phyloP scores from a whole-genome alignment of 1,284 basidiomycete species.

The Sporisorium sorghi region DNA sequence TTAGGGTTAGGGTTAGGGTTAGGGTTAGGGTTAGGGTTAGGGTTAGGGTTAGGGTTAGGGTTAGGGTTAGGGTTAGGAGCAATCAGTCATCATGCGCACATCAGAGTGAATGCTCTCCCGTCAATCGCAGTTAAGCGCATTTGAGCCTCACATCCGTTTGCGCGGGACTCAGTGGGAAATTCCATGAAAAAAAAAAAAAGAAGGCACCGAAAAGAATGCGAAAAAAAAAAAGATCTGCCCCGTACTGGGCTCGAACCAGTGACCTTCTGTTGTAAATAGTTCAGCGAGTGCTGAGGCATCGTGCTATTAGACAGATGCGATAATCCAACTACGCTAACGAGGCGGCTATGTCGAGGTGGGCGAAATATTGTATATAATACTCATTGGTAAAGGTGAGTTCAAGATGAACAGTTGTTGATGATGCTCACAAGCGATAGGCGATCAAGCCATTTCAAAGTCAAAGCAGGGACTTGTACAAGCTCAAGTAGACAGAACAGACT shows the following conservation, averaged over 20 bases:
- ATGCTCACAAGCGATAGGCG: no score
- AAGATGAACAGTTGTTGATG: no score
- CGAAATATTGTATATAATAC: background rate
- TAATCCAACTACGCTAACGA: slow-evolving; percentile 57
- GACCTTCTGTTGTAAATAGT: slow-evolving; percentile 49
- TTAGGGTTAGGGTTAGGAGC: no score
- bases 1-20: no score
- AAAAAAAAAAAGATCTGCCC: slow-evolving; percentile 30
- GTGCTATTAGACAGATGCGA: slow-evolving; percentile 52
- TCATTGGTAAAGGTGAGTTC: background rate
- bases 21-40: no score
- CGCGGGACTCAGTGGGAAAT: no score
- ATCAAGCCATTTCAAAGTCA: no score
- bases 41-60: no score
- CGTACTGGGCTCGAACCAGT: slow-evolving; percentile 58
- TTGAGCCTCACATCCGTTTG: slow-evolving; percentile 4
- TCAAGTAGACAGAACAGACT: no score
- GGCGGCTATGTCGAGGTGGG: slow-evolving; percentile 4
- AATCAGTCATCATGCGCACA: background rate
- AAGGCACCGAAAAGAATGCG: background rate
- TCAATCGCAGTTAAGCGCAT: background rate
- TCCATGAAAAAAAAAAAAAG: background rate
- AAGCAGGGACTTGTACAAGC: no score
- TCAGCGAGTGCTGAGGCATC: slow-evolving; percentile 39
- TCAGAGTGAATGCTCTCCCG: no score